Base-by-base conservation (phyloP, 2,329 filamentous ascomycete species). In the Fusarium sp. region DNA sequence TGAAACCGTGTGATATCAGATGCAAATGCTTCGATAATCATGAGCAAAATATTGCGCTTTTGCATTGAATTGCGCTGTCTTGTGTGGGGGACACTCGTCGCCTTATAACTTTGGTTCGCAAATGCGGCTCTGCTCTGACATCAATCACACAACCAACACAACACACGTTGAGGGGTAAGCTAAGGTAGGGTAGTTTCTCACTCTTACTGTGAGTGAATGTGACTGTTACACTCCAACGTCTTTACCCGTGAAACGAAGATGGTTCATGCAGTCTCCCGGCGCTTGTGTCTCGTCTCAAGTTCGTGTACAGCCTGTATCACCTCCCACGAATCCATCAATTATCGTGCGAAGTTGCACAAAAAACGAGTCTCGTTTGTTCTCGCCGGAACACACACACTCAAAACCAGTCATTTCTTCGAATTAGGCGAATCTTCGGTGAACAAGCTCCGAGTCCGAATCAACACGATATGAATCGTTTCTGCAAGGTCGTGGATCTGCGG, bases 61-160 rank as follows among this genome's bases (percentile, higher is more conserved):
- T 14, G 36, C 20, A 42, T 42, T 38, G 38, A 53, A 29, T 11
- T 9, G 18, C 27, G 38, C 25, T 47, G 25, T 31, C 29, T 45
- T 33, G 53, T n/a, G 41, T 62, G 53, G 31, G 55, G 25, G 5
- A 54, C 11, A 7, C 29, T 22, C 8, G n/a, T n/a, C 33, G 46
- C 46, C 46, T 65, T 44, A 15, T 46, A 56, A n/a, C 18, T n/a
- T n/a, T 65, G 58, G 62, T 65, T 64, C 62, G 62, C 60, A 31
- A 4, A 35, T 63, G 58, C 25, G 58, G 62, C 58, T 65, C 58
- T 53, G 62, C 39, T 25, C 20, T 65, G 35, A 27, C 35, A 64
- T 31, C 35, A 36, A 22, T 50, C 17, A 33, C 38, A 14, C 20
- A 39, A 20, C 18, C 38, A 41, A 41, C 20, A 41, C 41, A 44